Evolutionary conservation across 2,329 filamentous ascomycete genomes (phyloP).

Genomic region (Colletotrichum echinochloae): DNA sequence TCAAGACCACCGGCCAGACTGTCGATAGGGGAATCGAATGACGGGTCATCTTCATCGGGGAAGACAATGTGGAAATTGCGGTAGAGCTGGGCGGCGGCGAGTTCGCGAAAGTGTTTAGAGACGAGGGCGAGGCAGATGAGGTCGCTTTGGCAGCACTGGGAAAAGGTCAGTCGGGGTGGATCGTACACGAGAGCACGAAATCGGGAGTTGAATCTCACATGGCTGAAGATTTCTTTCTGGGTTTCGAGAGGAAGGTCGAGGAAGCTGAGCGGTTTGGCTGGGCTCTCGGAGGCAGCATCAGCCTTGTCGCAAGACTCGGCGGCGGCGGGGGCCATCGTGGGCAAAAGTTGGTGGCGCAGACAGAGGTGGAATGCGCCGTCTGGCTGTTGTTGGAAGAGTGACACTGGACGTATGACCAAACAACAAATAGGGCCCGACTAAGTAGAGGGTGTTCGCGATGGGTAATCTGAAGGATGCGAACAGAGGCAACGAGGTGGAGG

Average conservation of each 20-base stretch:
- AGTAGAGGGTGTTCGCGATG: background rate
- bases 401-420: background rate
- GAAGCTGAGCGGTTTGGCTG: conserved; percentile 47
- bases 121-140: conserved; percentile 70
- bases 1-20: conserved; percentile 69
- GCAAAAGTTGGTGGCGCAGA: conserved; percentile 16
- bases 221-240: conserved; percentile 60
- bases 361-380: conserved; percentile 7
- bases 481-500: background rate
- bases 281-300: conserved; percentile 40
- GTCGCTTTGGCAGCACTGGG: conserved; percentile 63
- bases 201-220: conserved; percentile 52
- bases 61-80: conserved; percentile 71
- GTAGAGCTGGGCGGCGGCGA: conserved; percentile 70
- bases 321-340: conserved; percentile 52
- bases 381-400: background rate
- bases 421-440: background rate
- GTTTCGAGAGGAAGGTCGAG: conserved; percentile 61
- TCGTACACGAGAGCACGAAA: conserved; percentile 36
- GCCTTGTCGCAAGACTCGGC: conserved; percentile 49
- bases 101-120: conserved; percentile 67
- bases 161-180: conserved; percentile 7
- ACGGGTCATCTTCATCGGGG: conserved; percentile 67
- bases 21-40: conserved; percentile 66
- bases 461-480: background rate